phyloP scores from a whole-genome alignment of 169 alveolate genomes.

The Eimeria nieschulzi region DNA sequence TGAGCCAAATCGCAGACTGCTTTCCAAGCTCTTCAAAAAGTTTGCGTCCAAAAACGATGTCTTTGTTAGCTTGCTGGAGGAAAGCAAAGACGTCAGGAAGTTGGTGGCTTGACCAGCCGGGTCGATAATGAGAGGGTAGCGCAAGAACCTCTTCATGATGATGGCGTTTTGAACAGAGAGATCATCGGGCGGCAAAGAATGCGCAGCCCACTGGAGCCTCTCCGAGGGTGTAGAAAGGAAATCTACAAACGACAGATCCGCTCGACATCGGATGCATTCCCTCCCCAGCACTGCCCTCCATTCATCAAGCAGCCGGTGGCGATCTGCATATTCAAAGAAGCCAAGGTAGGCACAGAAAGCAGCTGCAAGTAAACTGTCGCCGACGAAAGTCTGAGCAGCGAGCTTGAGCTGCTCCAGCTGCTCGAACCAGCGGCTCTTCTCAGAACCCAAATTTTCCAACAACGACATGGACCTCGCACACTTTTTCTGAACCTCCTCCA shows the following conservation, averaged over 20 bases:
- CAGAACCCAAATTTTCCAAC: slow-evolving; percentile 77
- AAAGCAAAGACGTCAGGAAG: slow-evolving; percentile 84
- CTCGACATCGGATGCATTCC: slow-evolving; percentile 78
- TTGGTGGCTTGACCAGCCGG: slow-evolving; percentile 95
- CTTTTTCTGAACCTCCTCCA: slow-evolving; percentile 92
- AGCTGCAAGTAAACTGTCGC: slow-evolving; percentile 96
- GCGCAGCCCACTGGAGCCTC: slow-evolving; percentile 92
- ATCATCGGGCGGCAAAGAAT: slow-evolving; percentile 96
- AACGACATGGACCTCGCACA: slow-evolving; percentile 87
- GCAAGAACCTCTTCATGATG: slow-evolving; percentile 87
- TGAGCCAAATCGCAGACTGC: slow-evolving; percentile 95
- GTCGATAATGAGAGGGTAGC: slow-evolving; percentile 97
- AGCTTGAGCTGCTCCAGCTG: slow-evolving; percentile 61
- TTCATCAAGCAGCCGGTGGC: slow-evolving; percentile 69
- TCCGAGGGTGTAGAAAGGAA: slow-evolving; percentile 96
- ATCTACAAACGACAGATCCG: slow-evolving; percentile 92
- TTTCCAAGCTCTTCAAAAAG: slow-evolving; percentile 93
- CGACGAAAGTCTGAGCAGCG: slow-evolving; percentile 86
- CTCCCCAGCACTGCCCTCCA: slow-evolving; percentile 55
- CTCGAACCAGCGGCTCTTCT: slow-evolving; percentile 78
- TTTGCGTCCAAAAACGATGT: slow-evolving; percentile 89
- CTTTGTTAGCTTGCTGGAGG: slow-evolving; percentile 88
- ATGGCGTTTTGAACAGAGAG: slow-evolving; percentile 97
- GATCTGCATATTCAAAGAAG: slow-evolving; percentile 90
- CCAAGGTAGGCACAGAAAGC: slow-evolving; percentile 96